Conservation (phyloP, 1,139 yeast genomes). For the Geotrichum reessii region DNA sequence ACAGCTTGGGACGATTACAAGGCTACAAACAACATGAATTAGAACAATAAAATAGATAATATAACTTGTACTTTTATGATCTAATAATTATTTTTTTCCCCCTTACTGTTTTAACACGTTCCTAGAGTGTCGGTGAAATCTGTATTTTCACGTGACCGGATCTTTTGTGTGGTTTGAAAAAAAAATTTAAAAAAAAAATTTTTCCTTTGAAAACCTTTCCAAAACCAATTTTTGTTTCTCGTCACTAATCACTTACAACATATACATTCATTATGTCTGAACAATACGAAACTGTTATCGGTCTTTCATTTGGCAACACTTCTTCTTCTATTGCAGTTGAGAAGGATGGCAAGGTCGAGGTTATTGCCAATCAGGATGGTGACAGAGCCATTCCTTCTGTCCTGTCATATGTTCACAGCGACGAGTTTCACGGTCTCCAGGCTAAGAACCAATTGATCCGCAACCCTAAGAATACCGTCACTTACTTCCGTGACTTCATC, state of each 20-base stretch:
- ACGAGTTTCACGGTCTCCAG: conserved; percentile 96
- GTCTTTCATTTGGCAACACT: conserved; percentile 95
- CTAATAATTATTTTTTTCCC: neutral
- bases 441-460: conserved; percentile 89
- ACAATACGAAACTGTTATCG: conserved; percentile 56
- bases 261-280: conserved; percentile 32
- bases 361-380: conserved; percentile 98
- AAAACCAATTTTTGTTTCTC: neutral
- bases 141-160: neutral
- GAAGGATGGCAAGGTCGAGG: conserved; percentile 88
- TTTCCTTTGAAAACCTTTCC: neutral
- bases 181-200: neutral
- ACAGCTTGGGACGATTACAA: conserved; percentile 90
- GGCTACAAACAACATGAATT: conserved; percentile 45
- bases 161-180: neutral
- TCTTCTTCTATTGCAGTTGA: conserved; percentile 92
- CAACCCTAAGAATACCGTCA: conserved; percentile 79
- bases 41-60: neutral
- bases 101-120: neutral
- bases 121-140: neutral
- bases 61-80: neutral
- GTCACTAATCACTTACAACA: neutral
- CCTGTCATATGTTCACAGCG: conserved; percentile 84
- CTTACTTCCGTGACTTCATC: conserved; percentile 88
- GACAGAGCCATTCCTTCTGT: conserved; percentile 95